Evolutionary conservation across 805 yeast genomes (phyloP), one percentile per base, ranked within the genome.

Genomic region (Starmera quercuum): DNA sequence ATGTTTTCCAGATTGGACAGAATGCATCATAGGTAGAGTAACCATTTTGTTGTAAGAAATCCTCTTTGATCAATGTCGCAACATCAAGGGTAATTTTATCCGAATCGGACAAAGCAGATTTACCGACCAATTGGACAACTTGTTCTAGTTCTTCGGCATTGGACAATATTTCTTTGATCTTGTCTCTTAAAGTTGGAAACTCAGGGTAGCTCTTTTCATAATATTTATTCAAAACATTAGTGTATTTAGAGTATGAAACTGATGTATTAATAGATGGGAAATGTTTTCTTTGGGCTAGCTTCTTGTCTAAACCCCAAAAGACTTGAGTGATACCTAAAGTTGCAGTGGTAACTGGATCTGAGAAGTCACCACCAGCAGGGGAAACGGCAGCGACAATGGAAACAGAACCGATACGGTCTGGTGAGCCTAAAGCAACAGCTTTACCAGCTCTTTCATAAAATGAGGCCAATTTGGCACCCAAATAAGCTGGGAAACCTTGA

Each of bases 351-450:
- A 92, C 99, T 29, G 99, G 99, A 68, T 92, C 99, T 18, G 97
- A 90, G 80, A 92, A 90, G 72, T 92, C 99, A 80, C 99, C 99
- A 78, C 99, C 99, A 36, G 98, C 97, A 48, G 99, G 99, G 5
- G 97, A 92, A 26, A 92, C 99, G 49, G 99, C 99, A 40, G 98
- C 99, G 54, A 92, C 92, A 63, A 92, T 92, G n/a, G 98, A 92
- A 44, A 92, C 99, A 20, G 98, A 90, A 42, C 98, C 99, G 47
- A 75, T 57, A 71, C 99, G 87, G 50, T 84, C 83, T 44, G 99
- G 99, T 39, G 95, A 85, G 56, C 99, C 99, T 40, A 92, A 72
- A 3, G 95, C 90, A 52, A 80, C 71, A 29, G 95, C 95, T 61
- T 83, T 86, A 68, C 99, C 99, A 30, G 99, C 99, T 71, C 99